These are phyloP conservation scores for Trichoderma arundinaceum DNA, from an alignment of 2,329 filamentous ascomycete species.

Conservation along the genomic window DNA sequence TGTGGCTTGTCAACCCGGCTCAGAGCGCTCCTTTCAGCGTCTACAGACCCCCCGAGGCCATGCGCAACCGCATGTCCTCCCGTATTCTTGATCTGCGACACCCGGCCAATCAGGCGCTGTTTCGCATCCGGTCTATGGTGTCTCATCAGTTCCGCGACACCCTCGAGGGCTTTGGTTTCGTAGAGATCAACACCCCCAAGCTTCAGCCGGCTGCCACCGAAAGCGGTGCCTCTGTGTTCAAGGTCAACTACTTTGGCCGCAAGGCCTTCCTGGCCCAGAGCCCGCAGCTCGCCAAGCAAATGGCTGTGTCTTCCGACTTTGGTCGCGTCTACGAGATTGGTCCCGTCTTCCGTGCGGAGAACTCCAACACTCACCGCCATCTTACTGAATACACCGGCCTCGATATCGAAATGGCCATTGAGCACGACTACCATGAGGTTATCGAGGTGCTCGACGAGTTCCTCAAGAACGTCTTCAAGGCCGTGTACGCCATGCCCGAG, in stretches of 20 bases:
- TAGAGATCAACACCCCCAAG: conserved; percentile 94
- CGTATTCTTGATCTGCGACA: conserved; percentile 85
- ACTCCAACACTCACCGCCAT: conserved; percentile 93
- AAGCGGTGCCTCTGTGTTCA: conserved; percentile 89
- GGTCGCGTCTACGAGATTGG: conserved; percentile 79
- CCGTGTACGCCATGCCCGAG: conserved; percentile 61
- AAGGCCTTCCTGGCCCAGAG: conserved; percentile 89
- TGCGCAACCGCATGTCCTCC: conserved; percentile 74
- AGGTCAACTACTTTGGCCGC: conserved; percentile 88
- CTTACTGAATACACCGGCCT: conserved; percentile 93
- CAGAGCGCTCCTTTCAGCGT: conserved; percentile 58
- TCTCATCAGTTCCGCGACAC: conserved; percentile 79
- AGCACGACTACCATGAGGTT: conserved; percentile 88
- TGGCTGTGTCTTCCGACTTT: conserved; percentile 89
- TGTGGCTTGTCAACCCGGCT: conserved; percentile 59
- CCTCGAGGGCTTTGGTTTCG: conserved; percentile 77
- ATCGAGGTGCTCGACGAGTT: conserved; percentile 77
- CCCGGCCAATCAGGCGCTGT: conserved; percentile 84
- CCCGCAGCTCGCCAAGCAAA: conserved; percentile 90
- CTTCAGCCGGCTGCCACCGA: conserved; percentile 89
- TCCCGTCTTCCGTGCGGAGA: conserved; percentile 86
- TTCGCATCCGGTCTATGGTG: conserved; percentile 82
- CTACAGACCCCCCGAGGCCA: conserved; percentile 67
- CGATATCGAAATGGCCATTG: conserved; percentile 91
- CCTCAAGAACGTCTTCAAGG: conserved; percentile 72